phyloP scores from a whole-genome alignment of 202 grass and related monocot genomes.

The Schoenoplectus tabernaemontani region DNA sequence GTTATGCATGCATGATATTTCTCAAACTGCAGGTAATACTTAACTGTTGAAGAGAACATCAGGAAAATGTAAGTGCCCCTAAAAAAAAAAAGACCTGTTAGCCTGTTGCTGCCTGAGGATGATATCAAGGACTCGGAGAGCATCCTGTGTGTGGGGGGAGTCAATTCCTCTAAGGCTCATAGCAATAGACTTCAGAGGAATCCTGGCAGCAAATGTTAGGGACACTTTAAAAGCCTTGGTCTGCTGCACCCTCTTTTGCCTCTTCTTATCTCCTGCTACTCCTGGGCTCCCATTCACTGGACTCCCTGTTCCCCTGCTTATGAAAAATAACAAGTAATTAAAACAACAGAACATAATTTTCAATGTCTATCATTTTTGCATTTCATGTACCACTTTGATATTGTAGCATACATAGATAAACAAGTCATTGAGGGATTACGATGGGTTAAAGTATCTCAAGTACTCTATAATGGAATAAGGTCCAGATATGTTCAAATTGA shows the following conservation, averaged over 20 bases:
- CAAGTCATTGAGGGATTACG: background rate
- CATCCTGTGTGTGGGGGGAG: constrained; percentile 55
- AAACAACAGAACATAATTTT: background rate
- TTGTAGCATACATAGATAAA: background rate
- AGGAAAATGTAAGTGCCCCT: background rate
- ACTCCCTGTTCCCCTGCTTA: constrained; percentile 45
- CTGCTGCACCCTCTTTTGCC: constrained; percentile 48
- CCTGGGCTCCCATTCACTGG: constrained; percentile 40
- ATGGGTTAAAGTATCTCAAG: background rate
- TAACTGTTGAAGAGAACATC: background rate
- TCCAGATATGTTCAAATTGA: too few species aligned
- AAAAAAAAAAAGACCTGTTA: constrained; percentile 45
- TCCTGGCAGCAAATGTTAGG: constrained; percentile 58
- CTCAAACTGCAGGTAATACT: background rate
- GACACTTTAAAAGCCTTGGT: constrained; percentile 50
- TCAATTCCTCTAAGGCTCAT: constrained; percentile 53
- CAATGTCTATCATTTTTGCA: background rate
- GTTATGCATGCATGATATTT: background rate
- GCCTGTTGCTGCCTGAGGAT: constrained; percentile 88
- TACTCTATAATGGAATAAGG: background rate
- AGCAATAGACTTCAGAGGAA: constrained; percentile 63
- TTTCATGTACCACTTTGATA: background rate
- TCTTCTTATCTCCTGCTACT: constrained; percentile 44
- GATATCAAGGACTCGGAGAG: constrained; percentile 78
- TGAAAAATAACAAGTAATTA: constrained; percentile 15